These are phyloP conservation scores for Pyrenula massariospora DNA, from an alignment of 495 filamentous ascomycete genomes.

Conservation along the genomic window DNA sequence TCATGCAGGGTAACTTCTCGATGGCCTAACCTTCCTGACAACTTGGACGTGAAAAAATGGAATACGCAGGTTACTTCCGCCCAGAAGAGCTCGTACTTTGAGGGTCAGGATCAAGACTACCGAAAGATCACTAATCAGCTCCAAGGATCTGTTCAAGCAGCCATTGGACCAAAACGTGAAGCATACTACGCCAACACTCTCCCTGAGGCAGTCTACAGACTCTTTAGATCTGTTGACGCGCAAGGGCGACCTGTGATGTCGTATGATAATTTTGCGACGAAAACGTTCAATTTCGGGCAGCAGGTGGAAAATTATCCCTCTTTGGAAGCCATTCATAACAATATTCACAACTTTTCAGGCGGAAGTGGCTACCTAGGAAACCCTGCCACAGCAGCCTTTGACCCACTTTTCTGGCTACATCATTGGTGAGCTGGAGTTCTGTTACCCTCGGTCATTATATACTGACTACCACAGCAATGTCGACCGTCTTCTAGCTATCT, in stretches of 20 bases:
- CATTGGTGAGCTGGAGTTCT: neutral
- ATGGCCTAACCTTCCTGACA: too few species aligned
- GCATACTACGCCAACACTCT: too few species aligned
- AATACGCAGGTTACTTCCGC: too few species aligned
- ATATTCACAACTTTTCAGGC: neutral
- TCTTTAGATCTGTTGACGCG: too few species aligned
- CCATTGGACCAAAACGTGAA: too few species aligned
- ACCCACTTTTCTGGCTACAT: neutral
- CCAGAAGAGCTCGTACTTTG: too few species aligned
- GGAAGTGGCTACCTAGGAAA: neutral
- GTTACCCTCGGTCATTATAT: neutral
- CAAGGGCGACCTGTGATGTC: neutral
- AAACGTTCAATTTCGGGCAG: neutral
- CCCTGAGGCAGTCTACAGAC: neutral
- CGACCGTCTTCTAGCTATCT: neutral
- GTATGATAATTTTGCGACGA: neutral
- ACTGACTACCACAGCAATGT: neutral
- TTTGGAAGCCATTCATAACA: neutral
- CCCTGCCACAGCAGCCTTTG: neutral
- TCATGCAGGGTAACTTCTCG: too few species aligned
- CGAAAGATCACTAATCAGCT: too few species aligned
- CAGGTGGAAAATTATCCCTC: neutral
- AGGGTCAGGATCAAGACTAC: too few species aligned
- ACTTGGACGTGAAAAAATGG: too few species aligned
- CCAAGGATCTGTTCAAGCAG: too few species aligned